Conservation (phyloP, 2,329 filamentous ascomycete species). For the Penicillium sp. region DNA sequence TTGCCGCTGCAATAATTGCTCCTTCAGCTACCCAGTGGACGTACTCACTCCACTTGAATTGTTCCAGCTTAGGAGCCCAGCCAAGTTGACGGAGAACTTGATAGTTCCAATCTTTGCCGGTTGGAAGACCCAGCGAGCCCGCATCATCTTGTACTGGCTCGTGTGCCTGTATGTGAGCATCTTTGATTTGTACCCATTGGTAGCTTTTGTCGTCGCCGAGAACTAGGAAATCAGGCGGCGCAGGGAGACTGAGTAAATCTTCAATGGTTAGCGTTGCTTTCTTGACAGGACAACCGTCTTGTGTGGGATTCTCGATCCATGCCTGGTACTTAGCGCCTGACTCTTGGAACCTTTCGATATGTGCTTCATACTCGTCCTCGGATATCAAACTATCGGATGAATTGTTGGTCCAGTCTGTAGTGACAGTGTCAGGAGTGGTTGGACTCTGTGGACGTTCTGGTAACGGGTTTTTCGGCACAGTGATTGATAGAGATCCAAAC, state of each 20-base stretch:
- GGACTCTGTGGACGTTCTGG: too few relatives aligned
- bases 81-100: not conserved
- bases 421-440: not conserved
- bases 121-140: not conserved
- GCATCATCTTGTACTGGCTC: not conserved
- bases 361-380: not conserved
- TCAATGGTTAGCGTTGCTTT: not conserved
- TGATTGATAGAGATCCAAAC: too few relatives aligned
- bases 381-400: too few relatives aligned
- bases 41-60: not conserved
- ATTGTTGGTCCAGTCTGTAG: not conserved
- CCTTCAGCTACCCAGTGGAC: not conserved
- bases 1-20: not conserved
- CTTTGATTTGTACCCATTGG: not conserved
- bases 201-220: not conserved
- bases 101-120: not conserved
- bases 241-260: not conserved
- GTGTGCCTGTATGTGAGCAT: not conserved
- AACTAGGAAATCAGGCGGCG: not conserved
- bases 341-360: not conserved
- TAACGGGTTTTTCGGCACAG: too few relatives aligned
- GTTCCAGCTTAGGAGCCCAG: not conserved
- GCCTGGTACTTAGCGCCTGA: not conserved
- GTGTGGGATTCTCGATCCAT: not conserved
- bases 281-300: not conserved